phyloP scores from a whole-genome alignment of 2,329 filamentous ascomycete species.

The Colletotrichum sp. region DNA sequence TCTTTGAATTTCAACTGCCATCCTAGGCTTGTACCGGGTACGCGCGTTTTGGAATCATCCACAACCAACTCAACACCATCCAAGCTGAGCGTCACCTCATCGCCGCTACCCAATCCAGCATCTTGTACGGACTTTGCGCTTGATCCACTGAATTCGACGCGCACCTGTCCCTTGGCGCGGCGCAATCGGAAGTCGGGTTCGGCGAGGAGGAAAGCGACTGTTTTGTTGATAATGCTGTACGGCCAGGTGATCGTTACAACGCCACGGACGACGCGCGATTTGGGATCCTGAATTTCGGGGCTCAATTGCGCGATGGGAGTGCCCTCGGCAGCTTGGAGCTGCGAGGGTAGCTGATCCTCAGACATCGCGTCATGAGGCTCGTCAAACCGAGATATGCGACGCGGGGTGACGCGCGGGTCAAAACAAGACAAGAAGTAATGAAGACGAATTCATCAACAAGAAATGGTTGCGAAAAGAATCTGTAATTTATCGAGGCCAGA shows the following conservation, averaged over 20 bases:
- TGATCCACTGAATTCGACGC: conserved; percentile 74
- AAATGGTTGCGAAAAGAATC: background rate
- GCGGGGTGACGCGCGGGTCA: background rate
- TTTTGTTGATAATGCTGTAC: conserved; percentile 78
- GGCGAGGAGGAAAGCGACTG: conserved; percentile 80
- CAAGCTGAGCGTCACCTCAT: conserved; percentile 73
- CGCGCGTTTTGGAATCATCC: conserved; percentile 50
- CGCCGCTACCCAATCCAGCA: conserved; percentile 76
- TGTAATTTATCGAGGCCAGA: background rate
- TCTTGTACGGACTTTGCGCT: conserved; percentile 73
- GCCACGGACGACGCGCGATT: conserved; percentile 63
- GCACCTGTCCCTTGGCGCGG: conserved; percentile 78
- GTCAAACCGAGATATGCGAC: background rate
- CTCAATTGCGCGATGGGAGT: conserved; percentile 62
- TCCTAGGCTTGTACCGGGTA: conserved; percentile 57
- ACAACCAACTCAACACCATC: conserved; percentile 71
- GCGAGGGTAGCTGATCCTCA: conserved; percentile 11
- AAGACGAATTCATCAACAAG: background rate
- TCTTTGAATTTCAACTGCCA: conserved; percentile 64
- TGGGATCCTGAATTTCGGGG: conserved; percentile 49
- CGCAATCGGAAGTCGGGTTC: conserved; percentile 86
- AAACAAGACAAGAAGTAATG: background rate
- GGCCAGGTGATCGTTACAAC: conserved; percentile 90
- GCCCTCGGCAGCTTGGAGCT: conserved; percentile 17
- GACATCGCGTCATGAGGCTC: conserved; percentile 23